Evolutionary conservation across 768 basidiomycete species (phyloP), one percentile per base, ranked within the genome.

Genomic region (Mycena floridula): DNA sequence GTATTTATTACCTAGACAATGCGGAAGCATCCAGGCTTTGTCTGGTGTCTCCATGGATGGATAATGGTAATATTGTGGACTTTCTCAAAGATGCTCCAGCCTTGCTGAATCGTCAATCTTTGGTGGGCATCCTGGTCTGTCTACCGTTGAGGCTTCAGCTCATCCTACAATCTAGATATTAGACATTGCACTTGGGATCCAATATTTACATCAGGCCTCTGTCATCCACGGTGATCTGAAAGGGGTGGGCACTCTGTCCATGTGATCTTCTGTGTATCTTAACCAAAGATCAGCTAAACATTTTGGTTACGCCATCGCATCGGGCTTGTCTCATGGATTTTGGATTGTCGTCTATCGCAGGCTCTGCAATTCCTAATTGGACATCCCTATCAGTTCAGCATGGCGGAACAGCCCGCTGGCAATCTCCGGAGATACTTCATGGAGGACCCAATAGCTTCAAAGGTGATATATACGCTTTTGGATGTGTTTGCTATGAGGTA

Each of bases 161-260:
- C 16, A 20, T 20, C 3, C 22, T 8, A 9, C 44, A 45, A 22
- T 40, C 43, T 23, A 45, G 47, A 48, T 48, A 13, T 22, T 48
- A 25, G 48, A 49, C 32, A 35, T 49, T 11, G 44, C 45, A 18
- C 44, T 13, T 13, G 48, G 48, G n/a, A n/a, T 49, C 23, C 27
- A 49, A 20, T 52, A 55, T 44, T 28, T 55, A 3, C 54, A 55
- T 25, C 15, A 32, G 4, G 20, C 35, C 9, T 24, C 23, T 20
- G 43, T 55, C 16, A 44, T 55, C 7, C 54, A 55, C 27, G 54
- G 51, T n/a, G 54, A 55, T 49, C 47, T 55, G 27, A 55, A 55
- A 28, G 48, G 47, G 21, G 54, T 52, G 37, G 7, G 53, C 25
- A n/a, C n/a, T n/a, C 13, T 13, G 12, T 37, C 16, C 13, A 12